Evolutionary conservation across 2,329 filamentous ascomycete genomes (phyloP).

Genomic region (Metarhizium robertsii): DNA sequence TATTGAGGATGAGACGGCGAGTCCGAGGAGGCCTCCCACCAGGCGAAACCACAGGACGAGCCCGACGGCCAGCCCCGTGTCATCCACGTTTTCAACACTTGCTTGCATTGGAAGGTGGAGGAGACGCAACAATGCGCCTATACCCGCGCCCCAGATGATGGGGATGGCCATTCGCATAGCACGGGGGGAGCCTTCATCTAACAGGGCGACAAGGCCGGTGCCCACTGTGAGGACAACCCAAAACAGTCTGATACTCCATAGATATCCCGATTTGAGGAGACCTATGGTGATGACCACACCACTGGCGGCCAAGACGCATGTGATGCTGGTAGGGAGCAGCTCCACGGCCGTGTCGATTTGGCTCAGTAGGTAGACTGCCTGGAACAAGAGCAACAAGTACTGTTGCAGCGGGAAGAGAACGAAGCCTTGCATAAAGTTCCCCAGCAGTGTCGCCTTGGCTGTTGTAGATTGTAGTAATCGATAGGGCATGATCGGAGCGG

Average conservation of each 20-base stretch:
- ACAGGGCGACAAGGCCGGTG: too few relatives aligned
- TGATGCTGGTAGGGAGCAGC: neutral
- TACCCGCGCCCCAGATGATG: neutral
- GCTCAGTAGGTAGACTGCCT: constrained; percentile 11
- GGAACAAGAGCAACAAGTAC: constrained; percentile 23
- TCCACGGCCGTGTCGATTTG: neutral
- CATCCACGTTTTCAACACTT: neutral
- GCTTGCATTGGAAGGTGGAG: neutral
- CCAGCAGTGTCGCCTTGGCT: constrained; percentile 18
- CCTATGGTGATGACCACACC: neutral
- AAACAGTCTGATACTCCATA: too few relatives aligned
- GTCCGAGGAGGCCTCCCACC: neutral
- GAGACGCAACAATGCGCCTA: neutral
- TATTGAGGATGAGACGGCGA: neutral
- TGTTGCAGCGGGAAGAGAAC: constrained; percentile 17
- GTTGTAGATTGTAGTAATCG: constrained; percentile 16
- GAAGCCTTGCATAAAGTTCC: constrained; percentile 20
- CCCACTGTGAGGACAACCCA: too few relatives aligned
- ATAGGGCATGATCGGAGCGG: constrained; percentile 19
- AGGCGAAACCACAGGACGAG: neutral
- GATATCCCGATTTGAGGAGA: too few relatives aligned
- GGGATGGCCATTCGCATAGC: neutral
- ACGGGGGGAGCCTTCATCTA: too few relatives aligned
- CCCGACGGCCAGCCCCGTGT: neutral
- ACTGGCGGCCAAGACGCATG: neutral